These are phyloP conservation scores for Otatea glauca DNA, from an alignment of 176 grass and related monocot genomes.

Conservation along the genomic window DNA sequence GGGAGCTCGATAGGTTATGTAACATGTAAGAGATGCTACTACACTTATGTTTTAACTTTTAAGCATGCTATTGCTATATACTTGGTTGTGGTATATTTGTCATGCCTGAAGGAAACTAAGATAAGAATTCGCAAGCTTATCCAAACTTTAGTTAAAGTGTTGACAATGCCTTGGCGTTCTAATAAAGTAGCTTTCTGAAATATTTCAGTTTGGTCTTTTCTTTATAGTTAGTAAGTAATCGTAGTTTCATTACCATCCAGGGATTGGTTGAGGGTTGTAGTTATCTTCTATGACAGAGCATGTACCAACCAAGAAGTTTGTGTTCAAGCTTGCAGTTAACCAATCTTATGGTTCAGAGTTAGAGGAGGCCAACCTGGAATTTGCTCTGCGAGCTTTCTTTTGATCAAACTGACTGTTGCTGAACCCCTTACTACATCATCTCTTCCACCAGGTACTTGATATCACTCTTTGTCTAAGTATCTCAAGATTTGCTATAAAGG, in stretches of 20 bases:
- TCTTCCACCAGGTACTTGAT: slow-evolving; percentile 58
- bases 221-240: background rate
- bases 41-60: background rate
- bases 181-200: background rate
- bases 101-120: background rate
- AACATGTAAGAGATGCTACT: background rate
- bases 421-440: slow-evolving; percentile 60
- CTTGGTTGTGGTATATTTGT: background rate
- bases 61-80: background rate
- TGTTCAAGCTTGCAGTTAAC: slow-evolving; percentile 75
- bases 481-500: background rate
- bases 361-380: slow-evolving; percentile 71
- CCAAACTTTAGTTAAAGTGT: background rate
- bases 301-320: slow-evolving; percentile 81
- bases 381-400: slow-evolving; percentile 90
- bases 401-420: slow-evolving; percentile 78
- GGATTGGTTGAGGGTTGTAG: slow-evolving; percentile 74
- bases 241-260: slow-evolving; percentile 44
- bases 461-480: background rate
- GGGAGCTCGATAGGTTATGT: background rate
- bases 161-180: slow-evolving; percentile 3
- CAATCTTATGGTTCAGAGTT: slow-evolving; percentile 69
- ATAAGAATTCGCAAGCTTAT: background rate
- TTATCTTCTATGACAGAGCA: slow-evolving; percentile 81
- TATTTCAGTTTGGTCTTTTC: background rate